Evolutionary conservation across 2,329 filamentous ascomycete genomes (phyloP).

Genomic region (Botrytis porri): DNA sequence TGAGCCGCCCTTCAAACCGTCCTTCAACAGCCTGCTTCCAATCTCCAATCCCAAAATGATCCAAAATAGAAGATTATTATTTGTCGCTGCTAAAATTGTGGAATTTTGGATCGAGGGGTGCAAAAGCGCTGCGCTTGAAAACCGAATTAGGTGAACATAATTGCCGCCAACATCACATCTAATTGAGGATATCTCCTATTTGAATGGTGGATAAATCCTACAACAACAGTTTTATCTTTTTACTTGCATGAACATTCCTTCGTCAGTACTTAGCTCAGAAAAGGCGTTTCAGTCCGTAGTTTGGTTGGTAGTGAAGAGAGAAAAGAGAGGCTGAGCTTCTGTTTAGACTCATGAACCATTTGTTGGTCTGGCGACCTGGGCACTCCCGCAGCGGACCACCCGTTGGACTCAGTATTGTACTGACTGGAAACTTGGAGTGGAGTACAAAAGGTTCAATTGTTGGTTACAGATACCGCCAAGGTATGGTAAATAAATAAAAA

Average conservation of each 20-base stretch:
- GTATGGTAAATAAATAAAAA: background rate
- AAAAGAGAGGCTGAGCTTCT: constrained; percentile 12
- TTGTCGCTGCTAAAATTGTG: background rate
- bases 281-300: constrained; percentile 3
- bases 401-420: background rate
- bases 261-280: background rate
- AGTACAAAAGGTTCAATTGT: background rate
- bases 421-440: background rate
- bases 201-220: constrained; percentile 11
- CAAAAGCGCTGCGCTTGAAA: constrained; percentile 12
- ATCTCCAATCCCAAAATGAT: background rate
- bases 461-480: background rate
- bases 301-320: constrained; percentile 6
- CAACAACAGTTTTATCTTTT: background rate
- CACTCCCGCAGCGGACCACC: constrained; percentile 12
- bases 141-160: constrained; percentile 5
- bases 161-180: constrained; percentile 15
- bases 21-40: background rate
- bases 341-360: background rate
- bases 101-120: background rate
- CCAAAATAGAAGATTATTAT: background rate
- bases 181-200: constrained; percentile 8
- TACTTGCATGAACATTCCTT: constrained; percentile 15
- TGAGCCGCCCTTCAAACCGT: constrained; percentile 2
- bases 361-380: constrained; percentile 11